Base-by-base conservation (phyloP, 2,329 filamentous ascomycete species). In the Pezicula radicicola region DNA sequence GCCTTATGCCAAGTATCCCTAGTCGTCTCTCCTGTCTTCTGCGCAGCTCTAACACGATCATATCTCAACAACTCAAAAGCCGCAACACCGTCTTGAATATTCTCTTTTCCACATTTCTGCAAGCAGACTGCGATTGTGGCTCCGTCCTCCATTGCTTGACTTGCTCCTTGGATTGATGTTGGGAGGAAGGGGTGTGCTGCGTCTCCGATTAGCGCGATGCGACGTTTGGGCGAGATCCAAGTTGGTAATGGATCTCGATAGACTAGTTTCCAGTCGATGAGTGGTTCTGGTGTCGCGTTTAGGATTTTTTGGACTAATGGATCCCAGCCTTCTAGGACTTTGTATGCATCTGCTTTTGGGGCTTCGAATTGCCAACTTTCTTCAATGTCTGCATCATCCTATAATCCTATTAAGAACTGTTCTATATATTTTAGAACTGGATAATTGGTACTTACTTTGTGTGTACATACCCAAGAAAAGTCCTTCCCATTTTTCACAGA, bases 401-500 rank as follows among this genome's bases (percentile, higher is more conserved):
- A 30, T 40, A 16, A 40, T 16, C n/a, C 15, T 13, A 9, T 16
- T 15, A 16, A 9, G 19, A 19, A 18, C 10, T 15, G 8, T 2
- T 40, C 16, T 16, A 12, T 5, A 16, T 15, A 19, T 10, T 13
- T 21, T 9, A 18, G 37, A 21, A 37, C 35, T 37, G 16, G 16
- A 66, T 68, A 39, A 63, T 63, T 51, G 21, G n/a, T 55, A 47
- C 61, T 51, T 53, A 73, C 72, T 54, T 70, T 73, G 57, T 77
- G 75, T 28, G 79, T 80, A 48, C 77, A 75, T 6, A 80, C 78
- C 78, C 78, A 81, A 49, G 70, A 75, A 55, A 81, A 75, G 53
- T 80, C 77, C 45, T 72, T 70, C 8, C 76, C 77, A 35, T 71
- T 69, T 62, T 81, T 80, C 52, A 81, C 72, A 0, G 75, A 74